Conservation (phyloP, 2,329 filamentous ascomycete genomes). For the Fusarium newnesense region DNA sequence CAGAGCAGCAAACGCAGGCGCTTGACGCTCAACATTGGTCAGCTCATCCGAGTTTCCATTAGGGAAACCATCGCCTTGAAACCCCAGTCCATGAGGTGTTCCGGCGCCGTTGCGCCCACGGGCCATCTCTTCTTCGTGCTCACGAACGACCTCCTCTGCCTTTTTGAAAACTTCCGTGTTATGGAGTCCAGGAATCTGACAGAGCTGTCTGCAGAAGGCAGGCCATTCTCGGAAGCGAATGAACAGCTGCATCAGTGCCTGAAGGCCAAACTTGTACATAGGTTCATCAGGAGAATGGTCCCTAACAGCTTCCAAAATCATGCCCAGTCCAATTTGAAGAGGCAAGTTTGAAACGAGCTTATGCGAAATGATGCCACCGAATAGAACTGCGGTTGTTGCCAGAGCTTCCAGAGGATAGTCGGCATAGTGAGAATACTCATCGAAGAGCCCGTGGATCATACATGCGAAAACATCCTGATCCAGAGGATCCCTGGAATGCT, state of each 20-base stretch:
- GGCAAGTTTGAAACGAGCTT: constrained; percentile 90
- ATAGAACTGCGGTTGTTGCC: constrained; percentile 94
- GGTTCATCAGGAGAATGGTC: constrained; percentile 84
- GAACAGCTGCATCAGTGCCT: constrained; percentile 90
- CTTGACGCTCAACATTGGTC: constrained; percentile 65
- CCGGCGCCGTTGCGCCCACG: constrained; percentile 64
- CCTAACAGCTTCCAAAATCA: constrained; percentile 96
- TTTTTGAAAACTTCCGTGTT: constrained; percentile 86
- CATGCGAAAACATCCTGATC: constrained; percentile 97
- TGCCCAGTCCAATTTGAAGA: constrained; percentile 91
- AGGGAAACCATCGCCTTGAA: constrained; percentile 62
- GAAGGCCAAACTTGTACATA: constrained; percentile 98
- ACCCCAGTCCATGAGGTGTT: constrained; percentile 49
- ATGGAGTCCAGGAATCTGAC: constrained; percentile 83
- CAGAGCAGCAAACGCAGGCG: constrained; percentile 81
- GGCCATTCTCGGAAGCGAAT: constrained; percentile 90
- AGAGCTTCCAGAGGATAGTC: constrained; percentile 97
- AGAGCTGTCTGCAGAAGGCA: constrained; percentile 87
- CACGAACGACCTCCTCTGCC: constrained; percentile 81
- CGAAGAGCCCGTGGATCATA: constrained; percentile 98
- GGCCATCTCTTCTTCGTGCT: constrained; percentile 70
- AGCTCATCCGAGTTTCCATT: constrained; percentile 79
- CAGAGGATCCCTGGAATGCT: constrained; percentile 82
- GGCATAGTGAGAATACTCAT: constrained; percentile 95
- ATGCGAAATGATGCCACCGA: constrained; percentile 95